phyloP scores from a whole-genome alignment of 768 basidiomycete genomes.

The Tulasnella sp. region DNA sequence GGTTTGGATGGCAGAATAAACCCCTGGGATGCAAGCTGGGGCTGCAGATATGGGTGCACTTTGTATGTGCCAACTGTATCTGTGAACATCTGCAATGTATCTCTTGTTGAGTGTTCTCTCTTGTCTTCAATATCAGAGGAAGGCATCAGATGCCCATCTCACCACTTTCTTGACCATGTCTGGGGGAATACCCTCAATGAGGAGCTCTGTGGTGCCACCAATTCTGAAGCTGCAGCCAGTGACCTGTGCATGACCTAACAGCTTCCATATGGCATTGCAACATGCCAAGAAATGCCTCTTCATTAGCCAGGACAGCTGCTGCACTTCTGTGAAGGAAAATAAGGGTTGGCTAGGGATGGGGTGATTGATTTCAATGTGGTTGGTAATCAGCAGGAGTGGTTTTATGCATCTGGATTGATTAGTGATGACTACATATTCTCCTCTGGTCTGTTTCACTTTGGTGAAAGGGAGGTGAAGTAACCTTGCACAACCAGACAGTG shows the following conservation, averaged over 20 bases:
- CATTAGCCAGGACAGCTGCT: background rate
- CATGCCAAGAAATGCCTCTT: background rate
- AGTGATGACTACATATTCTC: too few relatives aligned
- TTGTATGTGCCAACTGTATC: background rate
- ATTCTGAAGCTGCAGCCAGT: constrained; percentile 30
- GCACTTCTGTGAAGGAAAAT: too few relatives aligned
- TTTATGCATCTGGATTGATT: too few relatives aligned
- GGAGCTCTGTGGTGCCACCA: constrained; percentile 28
- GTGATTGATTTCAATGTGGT: background rate
- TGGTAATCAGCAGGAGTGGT: too few relatives aligned
- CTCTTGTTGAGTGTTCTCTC: background rate
- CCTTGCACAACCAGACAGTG: too few relatives aligned
- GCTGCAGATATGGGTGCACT: too few relatives aligned
- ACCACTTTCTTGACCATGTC: constrained; percentile 27
- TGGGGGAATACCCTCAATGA: constrained; percentile 26
- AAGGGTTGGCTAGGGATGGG: background rate
- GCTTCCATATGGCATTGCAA: background rate
- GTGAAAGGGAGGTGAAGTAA: too few relatives aligned
- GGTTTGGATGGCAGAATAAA: too few relatives aligned
- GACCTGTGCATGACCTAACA: background rate
- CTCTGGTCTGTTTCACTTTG: too few relatives aligned
- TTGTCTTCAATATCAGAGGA: constrained; percentile 30
- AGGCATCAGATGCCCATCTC: constrained; percentile 29
- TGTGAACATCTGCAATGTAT: background rate
- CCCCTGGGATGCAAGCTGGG: too few relatives aligned